Conservation (phyloP, 192 early-diverging fungal species). For the Thoreauomyces humboldtii region DNA sequence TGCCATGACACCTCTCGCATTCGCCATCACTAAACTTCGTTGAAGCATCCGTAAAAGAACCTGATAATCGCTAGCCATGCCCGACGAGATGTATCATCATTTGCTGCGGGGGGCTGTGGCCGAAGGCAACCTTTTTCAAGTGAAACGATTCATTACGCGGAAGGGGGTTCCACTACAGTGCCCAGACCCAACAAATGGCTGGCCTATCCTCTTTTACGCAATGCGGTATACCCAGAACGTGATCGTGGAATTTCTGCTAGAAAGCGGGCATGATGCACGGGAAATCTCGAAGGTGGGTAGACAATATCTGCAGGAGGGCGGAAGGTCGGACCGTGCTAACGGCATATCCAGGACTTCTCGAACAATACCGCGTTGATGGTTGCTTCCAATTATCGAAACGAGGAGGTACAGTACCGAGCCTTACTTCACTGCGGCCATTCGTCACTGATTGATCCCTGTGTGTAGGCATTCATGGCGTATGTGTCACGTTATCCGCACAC, state of each 20-base stretch:
- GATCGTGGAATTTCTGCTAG: slow-evolving; percentile 42
- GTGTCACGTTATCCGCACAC: slow-evolving; percentile 35
- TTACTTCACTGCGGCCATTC: slow-evolving; percentile 5
- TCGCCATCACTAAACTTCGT: too few relatives aligned
- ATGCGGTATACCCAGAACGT: slow-evolving; percentile 47
- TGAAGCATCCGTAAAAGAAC: too few relatives aligned
- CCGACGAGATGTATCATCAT: slow-evolving; percentile 25
- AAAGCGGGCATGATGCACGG: slow-evolving; percentile 37
- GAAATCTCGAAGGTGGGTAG: slow-evolving; percentile 24
- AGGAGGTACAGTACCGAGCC: slow-evolving; percentile 19
- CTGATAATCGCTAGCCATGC: slow-evolving; percentile 8
- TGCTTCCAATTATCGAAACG: slow-evolving; percentile 42
- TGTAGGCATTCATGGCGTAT: slow-evolving; percentile 36
- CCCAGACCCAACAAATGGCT: slow-evolving; percentile 44
- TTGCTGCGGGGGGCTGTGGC: slow-evolving; percentile 32
- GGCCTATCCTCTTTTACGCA: slow-evolving; percentile 56
- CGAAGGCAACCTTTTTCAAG: slow-evolving; percentile 33
- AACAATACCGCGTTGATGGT: slow-evolving; percentile 48
- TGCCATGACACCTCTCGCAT: too few relatives aligned
- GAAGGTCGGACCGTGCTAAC: neutral
- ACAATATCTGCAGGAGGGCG: neutral
- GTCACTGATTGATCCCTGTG: neutral
- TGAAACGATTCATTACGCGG: slow-evolving; percentile 26
- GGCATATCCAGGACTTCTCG: slow-evolving; percentile 37
- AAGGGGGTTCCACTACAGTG: slow-evolving; percentile 40